Evolutionary conservation across 2,329 filamentous ascomycete genomes (phyloP), one percentile per base, ranked within the genome.

Genomic region (Sordariomycetes sp.): DNA sequence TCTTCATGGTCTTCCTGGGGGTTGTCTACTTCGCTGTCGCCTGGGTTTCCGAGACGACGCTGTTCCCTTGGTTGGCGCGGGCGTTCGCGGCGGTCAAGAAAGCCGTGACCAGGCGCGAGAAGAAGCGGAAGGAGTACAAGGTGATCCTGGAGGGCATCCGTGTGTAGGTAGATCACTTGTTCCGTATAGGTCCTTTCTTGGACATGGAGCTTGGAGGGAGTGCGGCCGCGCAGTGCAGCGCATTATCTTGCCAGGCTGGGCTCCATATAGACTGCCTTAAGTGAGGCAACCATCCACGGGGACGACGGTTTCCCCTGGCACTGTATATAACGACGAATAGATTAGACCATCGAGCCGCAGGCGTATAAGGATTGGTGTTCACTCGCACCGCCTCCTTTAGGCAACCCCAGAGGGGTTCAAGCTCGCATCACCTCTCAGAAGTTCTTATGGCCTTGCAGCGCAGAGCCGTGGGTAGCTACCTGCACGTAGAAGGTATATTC

Each of bases 91-190:
- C 73, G 34, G 63, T 79, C 18, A 87, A 85, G 67, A 72, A 79
- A 55, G 72, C 70, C n/a, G 58, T 90, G 69, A 72, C 81, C 64
- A 70, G 80, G 55, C 78, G 77, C 67, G 73, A 76, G 51, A 97
- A 97, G 76, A 84, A 87, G 72, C 81, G 91, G 62, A 96, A 96
- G 72, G 78, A 86, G 73, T 97, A 97, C 69, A 97, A 97, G 74
- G 65, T 90, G 22, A 86, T 97, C 34, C 68, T 79, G 55, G 88
- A 94, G 67, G 76, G 82, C 59, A 61, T 60, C 14, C 35, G 46
- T 43, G 12, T 50, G 20, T 57, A 53, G 25, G 12, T 24, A 22
- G 20, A 20, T 1, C 46, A 3, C 46, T 50, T 50, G 7, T 24
- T 24, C 20, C 3, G 20, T 16, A 46, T 16, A 18, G 40, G 3